Evolutionary conservation across 2,329 filamentous ascomycete genomes (phyloP).

Genomic region (Cladosporium halotolerans): DNA sequence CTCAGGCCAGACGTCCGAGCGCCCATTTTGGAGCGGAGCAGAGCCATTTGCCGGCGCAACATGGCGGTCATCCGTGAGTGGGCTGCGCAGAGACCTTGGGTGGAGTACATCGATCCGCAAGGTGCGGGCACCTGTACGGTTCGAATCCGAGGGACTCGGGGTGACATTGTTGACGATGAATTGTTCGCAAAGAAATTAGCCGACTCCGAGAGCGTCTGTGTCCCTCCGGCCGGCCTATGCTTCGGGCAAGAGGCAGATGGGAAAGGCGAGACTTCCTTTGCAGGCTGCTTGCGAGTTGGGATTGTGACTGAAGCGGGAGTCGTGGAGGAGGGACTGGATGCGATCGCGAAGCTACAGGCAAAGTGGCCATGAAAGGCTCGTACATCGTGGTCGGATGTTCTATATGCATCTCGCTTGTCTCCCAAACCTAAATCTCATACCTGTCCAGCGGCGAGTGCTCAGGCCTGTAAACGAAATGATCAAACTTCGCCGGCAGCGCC

Average conservation of each 20-base stretch:
- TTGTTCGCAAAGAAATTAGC: slow-evolving; percentile 5
- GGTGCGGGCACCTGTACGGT: background rate
- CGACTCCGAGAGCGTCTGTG: slow-evolving; percentile 8
- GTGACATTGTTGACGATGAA: slow-evolving; percentile 3
- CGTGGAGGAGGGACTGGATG: slow-evolving; percentile 25
- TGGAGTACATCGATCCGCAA: background rate
- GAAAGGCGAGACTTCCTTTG: slow-evolving; percentile 1
- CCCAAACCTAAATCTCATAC: slow-evolving; percentile 1
- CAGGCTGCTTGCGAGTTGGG: slow-evolving; percentile 6
- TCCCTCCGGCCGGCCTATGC: slow-evolving; percentile 6
- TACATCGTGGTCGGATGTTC: no score
- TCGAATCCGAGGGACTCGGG: background rate
- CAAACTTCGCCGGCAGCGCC: slow-evolving; percentile 7
- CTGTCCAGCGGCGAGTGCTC: slow-evolving; percentile 3
- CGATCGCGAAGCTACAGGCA: background rate
- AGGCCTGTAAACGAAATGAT: slow-evolving; percentile 10
- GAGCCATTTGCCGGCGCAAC: background rate
- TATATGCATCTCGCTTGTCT: no score
- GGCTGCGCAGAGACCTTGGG: background rate
- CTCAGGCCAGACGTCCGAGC: slow-evolving; percentile 59
- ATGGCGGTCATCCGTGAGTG: background rate
- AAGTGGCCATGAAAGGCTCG: background rate
- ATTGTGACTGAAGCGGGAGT: slow-evolving; percentile 6
- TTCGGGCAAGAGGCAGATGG: slow-evolving; percentile 10
- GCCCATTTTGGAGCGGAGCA: slow-evolving; percentile 40